Conservation (phyloP, 2,329 filamentous ascomycete species). For the Fusarium nelsonii region DNA sequence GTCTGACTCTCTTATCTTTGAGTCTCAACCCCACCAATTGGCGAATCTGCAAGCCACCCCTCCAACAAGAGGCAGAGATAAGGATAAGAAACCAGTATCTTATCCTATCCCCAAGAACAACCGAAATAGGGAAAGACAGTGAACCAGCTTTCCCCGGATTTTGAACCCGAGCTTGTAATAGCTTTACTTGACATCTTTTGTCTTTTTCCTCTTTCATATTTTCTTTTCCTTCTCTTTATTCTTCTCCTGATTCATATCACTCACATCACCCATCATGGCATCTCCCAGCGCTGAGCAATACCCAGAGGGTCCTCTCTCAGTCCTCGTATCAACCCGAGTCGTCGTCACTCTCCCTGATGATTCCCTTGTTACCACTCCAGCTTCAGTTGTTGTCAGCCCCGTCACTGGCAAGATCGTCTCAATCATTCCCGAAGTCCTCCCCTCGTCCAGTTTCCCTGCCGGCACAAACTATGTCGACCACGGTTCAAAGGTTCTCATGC, state of each 20-base stretch:
- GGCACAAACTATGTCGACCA: constrained; percentile 84
- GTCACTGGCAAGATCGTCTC: constrained; percentile 86
- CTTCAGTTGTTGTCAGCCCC: constrained; percentile 84
- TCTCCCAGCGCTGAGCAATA: constrained; percentile 39
- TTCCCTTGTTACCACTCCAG: constrained; percentile 76
- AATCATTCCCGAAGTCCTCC: constrained; percentile 80
- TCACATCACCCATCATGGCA: constrained; percentile 49
- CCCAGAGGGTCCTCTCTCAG: constrained; percentile 65
- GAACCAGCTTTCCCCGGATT: constrained; percentile 30
- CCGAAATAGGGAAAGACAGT: constrained; percentile 10
- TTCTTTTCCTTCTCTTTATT: constrained; percentile 23
- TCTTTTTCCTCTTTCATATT: constrained; percentile 12
- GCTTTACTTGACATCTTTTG: constrained; percentile 12
- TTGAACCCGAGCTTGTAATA: constrained; percentile 26
- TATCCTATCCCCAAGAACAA: constrained; percentile 3
- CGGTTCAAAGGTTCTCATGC: constrained; percentile 85
- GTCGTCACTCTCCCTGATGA: constrained; percentile 79
- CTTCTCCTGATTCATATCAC: neutral
- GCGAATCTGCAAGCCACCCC: constrained; percentile 20
- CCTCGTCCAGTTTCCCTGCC: constrained; percentile 77
- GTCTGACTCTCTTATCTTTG: constrained; percentile 40
- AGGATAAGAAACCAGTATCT: constrained; percentile 27
- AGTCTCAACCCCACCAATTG: constrained; percentile 44
- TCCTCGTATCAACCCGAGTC: constrained; percentile 86
- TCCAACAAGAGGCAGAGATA: constrained; percentile 38